These are phyloP conservation scores for Fusarium nygamai DNA, from an alignment of 2,329 filamentous ascomycete genomes.

Conservation along the genomic window DNA sequence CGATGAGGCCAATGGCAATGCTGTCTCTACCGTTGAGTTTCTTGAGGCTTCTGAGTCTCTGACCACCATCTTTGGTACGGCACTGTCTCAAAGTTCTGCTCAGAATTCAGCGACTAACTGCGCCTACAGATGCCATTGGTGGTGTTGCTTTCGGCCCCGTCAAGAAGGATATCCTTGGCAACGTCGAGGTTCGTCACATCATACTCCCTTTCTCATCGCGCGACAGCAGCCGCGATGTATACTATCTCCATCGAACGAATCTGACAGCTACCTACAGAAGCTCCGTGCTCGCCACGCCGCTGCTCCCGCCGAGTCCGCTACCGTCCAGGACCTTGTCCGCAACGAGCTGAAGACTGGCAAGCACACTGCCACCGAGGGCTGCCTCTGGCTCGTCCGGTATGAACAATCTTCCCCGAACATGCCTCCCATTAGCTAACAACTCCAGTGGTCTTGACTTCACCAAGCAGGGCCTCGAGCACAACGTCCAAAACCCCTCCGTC, in stretches of 20 bases:
- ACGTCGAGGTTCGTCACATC: conserved; percentile 76
- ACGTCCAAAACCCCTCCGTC: conserved; percentile 72
- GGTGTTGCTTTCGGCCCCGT: conserved; percentile 86
- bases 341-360: conserved; percentile 93
- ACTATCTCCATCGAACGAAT: not conserved
- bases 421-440: not conserved
- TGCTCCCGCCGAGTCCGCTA: conserved; percentile 81
- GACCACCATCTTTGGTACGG: conserved; percentile 83
- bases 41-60: conserved; percentile 90
- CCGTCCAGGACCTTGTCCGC: conserved; percentile 82
- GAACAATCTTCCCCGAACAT: conserved; percentile 27
- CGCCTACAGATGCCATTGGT: conserved; percentile 66
- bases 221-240: not conserved
- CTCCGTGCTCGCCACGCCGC: conserved; percentile 83
- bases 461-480: conserved; percentile 81
- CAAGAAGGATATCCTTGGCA: conserved; percentile 90
- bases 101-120: conserved; percentile 11
- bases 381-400: conserved; percentile 90
- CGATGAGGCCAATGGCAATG: conserved; percentile 77
- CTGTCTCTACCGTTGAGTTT: conserved; percentile 85
- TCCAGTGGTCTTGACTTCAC: conserved; percentile 94
- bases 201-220: not conserved
- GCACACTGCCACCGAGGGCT: conserved; percentile 86
- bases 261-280: conserved; percentile 69
- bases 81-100: not conserved